A percentile compares a stretch with the other conserved stretches of the same genome.
Evolutionary conservation across 192 early-diverging fungal genomes (phyloP).

Genomic region (Coemansia pectinata): DNA sequence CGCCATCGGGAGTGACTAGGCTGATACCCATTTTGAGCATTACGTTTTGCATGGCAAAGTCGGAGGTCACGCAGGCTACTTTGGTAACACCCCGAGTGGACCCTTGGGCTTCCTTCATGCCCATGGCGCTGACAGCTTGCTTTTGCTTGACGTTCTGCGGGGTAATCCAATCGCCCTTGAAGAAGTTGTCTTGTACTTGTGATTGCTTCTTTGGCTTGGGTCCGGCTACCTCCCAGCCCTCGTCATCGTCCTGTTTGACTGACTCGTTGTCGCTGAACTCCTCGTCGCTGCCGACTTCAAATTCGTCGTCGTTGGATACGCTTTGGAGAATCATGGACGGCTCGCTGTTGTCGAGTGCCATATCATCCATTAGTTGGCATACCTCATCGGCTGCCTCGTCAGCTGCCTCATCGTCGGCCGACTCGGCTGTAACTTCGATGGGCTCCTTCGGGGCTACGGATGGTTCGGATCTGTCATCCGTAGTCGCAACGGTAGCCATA

Average conservation of each 20-base stretch:
- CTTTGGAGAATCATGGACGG: conserved; percentile 5
- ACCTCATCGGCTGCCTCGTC: not conserved
- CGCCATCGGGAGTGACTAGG: conserved; percentile 82
- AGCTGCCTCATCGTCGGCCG: not conserved
- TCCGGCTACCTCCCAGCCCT: conserved; percentile 56
- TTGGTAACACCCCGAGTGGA: conserved; percentile 44
- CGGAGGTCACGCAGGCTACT: conserved; percentile 88
- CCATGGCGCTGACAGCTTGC: conserved; percentile 61
- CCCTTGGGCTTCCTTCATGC: conserved; percentile 43
- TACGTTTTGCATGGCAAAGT: conserved; percentile 98
- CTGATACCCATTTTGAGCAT: conserved; percentile 89
- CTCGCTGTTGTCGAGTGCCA: not conserved
- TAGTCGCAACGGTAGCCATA: conserved; percentile 11
- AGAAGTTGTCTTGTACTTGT: conserved; percentile 51
- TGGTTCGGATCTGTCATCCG: not conserved
- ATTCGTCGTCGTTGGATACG: conserved; percentile 8
- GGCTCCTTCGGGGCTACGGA: not conserved
- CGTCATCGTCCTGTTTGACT: conserved; percentile 33
- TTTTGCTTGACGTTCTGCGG: conserved; percentile 79
- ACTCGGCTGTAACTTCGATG: not conserved
- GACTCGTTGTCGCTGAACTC: conserved; percentile 5
- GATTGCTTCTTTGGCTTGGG: conserved; percentile 26
- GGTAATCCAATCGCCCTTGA: conserved; percentile 91
- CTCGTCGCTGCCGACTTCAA: conserved; percentile 18
- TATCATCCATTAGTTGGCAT: not conserved